These are phyloP conservation scores for Scedosporium dehoogii DNA, from an alignment of 2,329 filamentous ascomycete species.

Conservation along the genomic window DNA sequence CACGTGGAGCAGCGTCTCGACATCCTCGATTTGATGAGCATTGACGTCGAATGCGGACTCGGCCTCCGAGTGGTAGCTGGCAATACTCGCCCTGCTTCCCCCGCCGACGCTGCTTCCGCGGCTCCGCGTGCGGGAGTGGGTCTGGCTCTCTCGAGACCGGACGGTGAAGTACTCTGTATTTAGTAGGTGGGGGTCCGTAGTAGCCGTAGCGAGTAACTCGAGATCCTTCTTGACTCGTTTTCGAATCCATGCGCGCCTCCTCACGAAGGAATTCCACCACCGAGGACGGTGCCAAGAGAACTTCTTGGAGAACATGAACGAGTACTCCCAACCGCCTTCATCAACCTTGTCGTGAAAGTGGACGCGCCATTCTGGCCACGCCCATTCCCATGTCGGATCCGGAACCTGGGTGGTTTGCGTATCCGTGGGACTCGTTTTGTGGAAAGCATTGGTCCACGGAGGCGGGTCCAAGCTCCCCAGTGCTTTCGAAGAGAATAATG, in stretches of 20 bases:
- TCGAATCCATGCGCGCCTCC: constrained; percentile 78
- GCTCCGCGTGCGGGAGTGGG: constrained; percentile 16
- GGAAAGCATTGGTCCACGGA: constrained; percentile 69
- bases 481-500: constrained; percentile 80
- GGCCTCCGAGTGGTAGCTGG: constrained; percentile 26
- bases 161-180: constrained; percentile 75
- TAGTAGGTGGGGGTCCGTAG: constrained; percentile 53
- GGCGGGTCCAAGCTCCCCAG: constrained; percentile 78
- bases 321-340: constrained; percentile 93
- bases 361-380: constrained; percentile 54
- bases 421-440: constrained; percentile 50
- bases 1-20: constrained; percentile 57
- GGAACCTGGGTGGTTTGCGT: constrained; percentile 86
- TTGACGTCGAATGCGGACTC: constrained; percentile 42
- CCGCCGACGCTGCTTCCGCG: constrained; percentile 16
- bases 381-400: constrained; percentile 93
- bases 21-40: constrained; percentile 48
- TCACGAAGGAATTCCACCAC: constrained; percentile 95
- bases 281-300: constrained; percentile 82
- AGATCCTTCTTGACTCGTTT: constrained; percentile 54
- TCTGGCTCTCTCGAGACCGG: constrained; percentile 33
- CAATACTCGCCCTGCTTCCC: constrained; percentile 26
- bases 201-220: background rate
- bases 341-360: constrained; percentile 72
- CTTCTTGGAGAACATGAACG: constrained; percentile 66